Evolutionary conservation across 2,329 filamentous ascomycete genomes (phyloP).

Genomic region (Fusarium sp.): DNA sequence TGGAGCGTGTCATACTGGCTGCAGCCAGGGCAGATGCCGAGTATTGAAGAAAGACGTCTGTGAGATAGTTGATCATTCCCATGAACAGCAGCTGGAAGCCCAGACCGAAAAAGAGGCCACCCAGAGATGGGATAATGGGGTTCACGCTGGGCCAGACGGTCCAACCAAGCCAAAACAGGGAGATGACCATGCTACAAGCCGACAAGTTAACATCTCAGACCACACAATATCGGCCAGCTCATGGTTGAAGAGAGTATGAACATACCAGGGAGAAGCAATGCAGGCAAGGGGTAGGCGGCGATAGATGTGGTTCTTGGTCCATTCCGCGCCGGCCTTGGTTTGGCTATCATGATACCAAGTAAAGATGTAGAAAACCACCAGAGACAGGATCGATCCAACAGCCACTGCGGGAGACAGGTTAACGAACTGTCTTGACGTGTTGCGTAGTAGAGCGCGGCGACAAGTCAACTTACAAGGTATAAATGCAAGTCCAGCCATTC

Average conservation of each 20-base stretch:
- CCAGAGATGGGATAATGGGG: slow-evolving; percentile 53
- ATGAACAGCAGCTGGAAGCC: slow-evolving; percentile 51
- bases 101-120: slow-evolving; percentile 57
- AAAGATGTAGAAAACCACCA: slow-evolving; percentile 41
- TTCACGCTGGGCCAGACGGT: slow-evolving; percentile 56
- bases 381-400: slow-evolving; percentile 39
- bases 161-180: slow-evolving; percentile 72
- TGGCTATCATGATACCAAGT: slow-evolving; percentile 46
- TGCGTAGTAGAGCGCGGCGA: slow-evolving; percentile 37
- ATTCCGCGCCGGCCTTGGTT: slow-evolving; percentile 42
- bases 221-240: background rate
- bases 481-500: slow-evolving; percentile 60
- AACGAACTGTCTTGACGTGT: background rate
- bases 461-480: slow-evolving; percentile 55
- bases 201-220: background rate
- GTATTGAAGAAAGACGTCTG: slow-evolving; percentile 48
- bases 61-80: slow-evolving; percentile 52
- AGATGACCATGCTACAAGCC: slow-evolving; percentile 62
- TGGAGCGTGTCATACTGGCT: slow-evolving; percentile 49
- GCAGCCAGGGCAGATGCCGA: slow-evolving; percentile 52
- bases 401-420: slow-evolving; percentile 32
- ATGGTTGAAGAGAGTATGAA: slow-evolving; percentile 46
- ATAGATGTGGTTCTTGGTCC: slow-evolving; percentile 48
- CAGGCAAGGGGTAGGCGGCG: slow-evolving; percentile 60
- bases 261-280: slow-evolving; percentile 71